phyloP scores from a whole-genome alignment of 192 early-diverging fungal genomes.

The Neocallimastix lanati region DNA sequence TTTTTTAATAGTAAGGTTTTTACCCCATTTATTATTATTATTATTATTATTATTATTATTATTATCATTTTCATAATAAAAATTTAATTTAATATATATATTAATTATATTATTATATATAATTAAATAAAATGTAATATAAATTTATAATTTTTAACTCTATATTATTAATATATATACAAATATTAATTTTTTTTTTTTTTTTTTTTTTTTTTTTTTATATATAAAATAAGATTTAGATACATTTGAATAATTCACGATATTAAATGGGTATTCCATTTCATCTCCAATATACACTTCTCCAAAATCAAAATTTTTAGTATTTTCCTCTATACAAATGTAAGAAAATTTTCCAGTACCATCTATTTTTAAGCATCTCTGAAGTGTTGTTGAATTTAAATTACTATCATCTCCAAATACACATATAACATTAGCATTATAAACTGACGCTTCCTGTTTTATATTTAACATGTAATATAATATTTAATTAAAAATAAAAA shows the following conservation, averaged over 20 bases:
- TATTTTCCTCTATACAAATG: conserved; percentile 13
- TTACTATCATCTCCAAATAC: conserved; percentile 20
- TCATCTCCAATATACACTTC: conserved; percentile 26
- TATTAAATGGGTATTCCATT: conserved; percentile 15
- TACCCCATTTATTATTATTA: too few species aligned
- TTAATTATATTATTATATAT: too few species aligned
- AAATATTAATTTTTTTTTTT: background rate
- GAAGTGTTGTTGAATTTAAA: conserved; percentile 16
- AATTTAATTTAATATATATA: too few species aligned
- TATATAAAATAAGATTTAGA: too few species aligned
- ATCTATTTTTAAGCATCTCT: conserved; percentile 13
- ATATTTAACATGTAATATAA: too few species aligned
- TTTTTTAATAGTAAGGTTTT: too few species aligned
- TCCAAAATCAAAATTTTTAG: conserved; percentile 23
- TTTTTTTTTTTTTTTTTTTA: background rate
- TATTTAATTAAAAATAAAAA: too few species aligned
- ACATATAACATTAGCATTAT: conserved; percentile 21
- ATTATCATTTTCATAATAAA: too few species aligned
- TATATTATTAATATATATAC: too few species aligned
- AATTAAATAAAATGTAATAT: too few species aligned
- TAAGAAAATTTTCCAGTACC: conserved; percentile 37
- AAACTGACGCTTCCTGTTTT: conserved; percentile 20
- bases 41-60: too few species aligned
- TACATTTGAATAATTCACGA: conserved; percentile 24
- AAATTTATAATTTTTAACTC: too few species aligned